Conservation (phyloP, 1,139 yeast genomes). For the Pichia sp. region DNA sequence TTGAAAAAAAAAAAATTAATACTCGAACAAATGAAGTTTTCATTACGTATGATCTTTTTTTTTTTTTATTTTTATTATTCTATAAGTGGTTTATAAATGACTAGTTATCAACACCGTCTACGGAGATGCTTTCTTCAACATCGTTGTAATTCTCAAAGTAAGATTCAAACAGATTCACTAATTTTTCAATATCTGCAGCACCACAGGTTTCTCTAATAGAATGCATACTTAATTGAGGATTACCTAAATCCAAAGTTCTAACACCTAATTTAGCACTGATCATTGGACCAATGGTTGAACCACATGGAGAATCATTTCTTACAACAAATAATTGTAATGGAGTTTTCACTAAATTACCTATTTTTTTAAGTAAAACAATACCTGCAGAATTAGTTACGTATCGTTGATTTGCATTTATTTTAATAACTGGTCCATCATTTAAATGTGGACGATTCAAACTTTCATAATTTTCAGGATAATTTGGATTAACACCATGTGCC, state of each 20-base stretch:
- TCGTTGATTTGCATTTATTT: slow-evolving; percentile 90
- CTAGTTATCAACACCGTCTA: slow-evolving; percentile 25
- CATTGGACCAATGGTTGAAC: slow-evolving; percentile 95
- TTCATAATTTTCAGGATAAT: slow-evolving; percentile 74
- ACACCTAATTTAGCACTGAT: slow-evolving; percentile 84
- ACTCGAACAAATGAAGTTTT: no score
- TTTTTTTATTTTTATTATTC: no score
- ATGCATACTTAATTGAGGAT: slow-evolving; percentile 94
- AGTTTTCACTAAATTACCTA: slow-evolving; percentile 60
- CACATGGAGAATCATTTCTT: slow-evolving; percentile 89
- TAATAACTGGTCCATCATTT: slow-evolving; percentile 88
- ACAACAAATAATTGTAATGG: slow-evolving; percentile 84
- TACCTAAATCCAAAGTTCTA: slow-evolving; percentile 86
- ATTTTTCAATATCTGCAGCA: slow-evolving; percentile 58
- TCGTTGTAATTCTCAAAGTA: slow-evolving; percentile 47
- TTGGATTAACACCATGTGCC: slow-evolving; percentile 97
- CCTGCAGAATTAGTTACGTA: slow-evolving; percentile 94
- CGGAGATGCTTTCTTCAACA: slow-evolving; percentile 32
- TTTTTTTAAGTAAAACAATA: slow-evolving; percentile 63
- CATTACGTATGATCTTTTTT: no score
- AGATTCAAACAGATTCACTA: slow-evolving; percentile 54
- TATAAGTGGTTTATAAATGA: neutral
- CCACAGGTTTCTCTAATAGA: slow-evolving; percentile 94
- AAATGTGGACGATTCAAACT: slow-evolving; percentile 69
- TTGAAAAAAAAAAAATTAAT: no score